Evolutionary conservation across 139 green algal species (phyloP).

Genomic region (Chlorella vulgaris): DNA sequence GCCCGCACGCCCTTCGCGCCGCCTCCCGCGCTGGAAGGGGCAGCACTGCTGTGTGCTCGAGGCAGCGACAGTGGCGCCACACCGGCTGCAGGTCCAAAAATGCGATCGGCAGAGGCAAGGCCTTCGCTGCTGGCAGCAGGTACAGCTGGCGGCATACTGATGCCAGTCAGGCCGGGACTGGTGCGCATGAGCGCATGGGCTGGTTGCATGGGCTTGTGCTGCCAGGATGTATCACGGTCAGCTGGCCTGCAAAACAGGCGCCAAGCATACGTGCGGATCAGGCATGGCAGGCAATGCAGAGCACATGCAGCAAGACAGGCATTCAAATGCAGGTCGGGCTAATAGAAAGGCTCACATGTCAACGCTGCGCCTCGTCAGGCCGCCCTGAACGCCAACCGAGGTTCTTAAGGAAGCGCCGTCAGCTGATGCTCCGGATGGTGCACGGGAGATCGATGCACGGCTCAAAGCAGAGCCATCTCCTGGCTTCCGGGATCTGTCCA

Average conservation of each 20-base stretch:
- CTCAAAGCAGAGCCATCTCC: background rate
- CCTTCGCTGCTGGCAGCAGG: background rate
- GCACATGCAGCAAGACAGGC: background rate
- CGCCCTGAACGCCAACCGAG: too few species aligned
- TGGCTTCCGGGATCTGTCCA: too few species aligned
- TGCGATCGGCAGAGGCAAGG: background rate
- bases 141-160: background rate
- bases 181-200: background rate
- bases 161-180: too few species aligned
- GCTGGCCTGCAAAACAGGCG: background rate
- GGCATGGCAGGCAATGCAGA: background rate
- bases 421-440: too few species aligned
- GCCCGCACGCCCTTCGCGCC: background rate
- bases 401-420: too few species aligned
- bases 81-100: background rate
- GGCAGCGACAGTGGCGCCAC: background rate
- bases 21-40: background rate
- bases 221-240: conserved; percentile 5
- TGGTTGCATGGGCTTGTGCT: conserved; percentile 5
- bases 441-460: too few species aligned
- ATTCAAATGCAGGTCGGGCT: background rate
- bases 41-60: conserved; percentile 5
- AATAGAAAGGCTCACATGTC: background rate
- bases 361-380: background rate
- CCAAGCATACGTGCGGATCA: background rate